Percentiles rank a stretch among this genome's conserved stretches.
These are phyloP conservation scores for Dendrothele bispora DNA, from an alignment of 768 basidiomycete species.

Conservation along the genomic window DNA sequence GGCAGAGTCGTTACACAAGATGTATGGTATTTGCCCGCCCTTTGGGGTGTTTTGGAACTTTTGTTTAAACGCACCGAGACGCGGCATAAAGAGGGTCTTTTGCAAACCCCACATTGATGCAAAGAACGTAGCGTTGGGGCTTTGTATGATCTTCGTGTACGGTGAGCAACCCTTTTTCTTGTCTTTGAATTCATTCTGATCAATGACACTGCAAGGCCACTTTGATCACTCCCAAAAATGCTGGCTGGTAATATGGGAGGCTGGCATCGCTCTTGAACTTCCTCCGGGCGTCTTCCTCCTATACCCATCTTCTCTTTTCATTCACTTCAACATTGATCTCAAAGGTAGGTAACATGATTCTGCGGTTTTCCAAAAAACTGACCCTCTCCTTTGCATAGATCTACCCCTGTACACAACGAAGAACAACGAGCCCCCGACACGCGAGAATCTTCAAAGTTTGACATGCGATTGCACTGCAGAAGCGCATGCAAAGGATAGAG, in stretches of 20 bases:
- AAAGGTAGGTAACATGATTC: no score
- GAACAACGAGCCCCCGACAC: neutral
- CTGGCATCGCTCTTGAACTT: slow-evolving; percentile 8
- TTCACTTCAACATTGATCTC: slow-evolving; percentile 12
- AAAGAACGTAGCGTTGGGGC: slow-evolving; percentile 28
- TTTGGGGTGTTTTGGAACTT: slow-evolving; percentile 28
- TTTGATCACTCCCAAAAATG: no score
- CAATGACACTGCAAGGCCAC: neutral
- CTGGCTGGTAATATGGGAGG: slow-evolving; percentile 16
- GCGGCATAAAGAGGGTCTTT: slow-evolving; percentile 14
- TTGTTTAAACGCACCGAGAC: slow-evolving; percentile 22
- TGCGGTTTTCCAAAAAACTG: no score
- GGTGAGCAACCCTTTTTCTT: no score
- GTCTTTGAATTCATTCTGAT: no score
- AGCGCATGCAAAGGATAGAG: no score
- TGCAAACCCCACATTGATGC: slow-evolving; percentile 25
- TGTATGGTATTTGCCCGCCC: slow-evolving; percentile 14
- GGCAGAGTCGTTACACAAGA: neutral
- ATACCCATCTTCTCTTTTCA: slow-evolving; percentile 11
- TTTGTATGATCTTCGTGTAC: slow-evolving; percentile 28
- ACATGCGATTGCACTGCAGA: no score
- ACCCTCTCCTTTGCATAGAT: neutral
- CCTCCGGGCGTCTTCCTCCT: slow-evolving; percentile 12
- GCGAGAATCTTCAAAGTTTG: neutral
- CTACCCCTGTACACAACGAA: neutral